A percentile compares a stretch with the other conserved stretches of the same genome.
Conservation (phyloP, 2,329 filamentous ascomycete species). For the Nemania sp. region DNA sequence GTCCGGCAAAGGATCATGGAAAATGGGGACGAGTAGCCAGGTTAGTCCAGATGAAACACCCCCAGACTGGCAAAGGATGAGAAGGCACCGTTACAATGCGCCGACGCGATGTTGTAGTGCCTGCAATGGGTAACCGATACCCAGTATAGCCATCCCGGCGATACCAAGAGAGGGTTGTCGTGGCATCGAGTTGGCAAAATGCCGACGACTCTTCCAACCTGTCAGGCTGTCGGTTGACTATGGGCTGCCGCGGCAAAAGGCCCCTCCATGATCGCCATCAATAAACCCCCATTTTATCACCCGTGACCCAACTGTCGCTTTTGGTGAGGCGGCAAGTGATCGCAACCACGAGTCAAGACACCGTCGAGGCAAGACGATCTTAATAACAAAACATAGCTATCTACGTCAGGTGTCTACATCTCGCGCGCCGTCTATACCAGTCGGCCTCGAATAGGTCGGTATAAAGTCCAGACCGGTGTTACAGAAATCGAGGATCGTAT, state of each 20-base stretch:
- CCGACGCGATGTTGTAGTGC: background rate
- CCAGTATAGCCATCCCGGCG: no score
- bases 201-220: constrained; percentile 26
- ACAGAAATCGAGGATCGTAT: background rate
- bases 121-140: no score
- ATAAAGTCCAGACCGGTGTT: background rate
- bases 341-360: background rate
- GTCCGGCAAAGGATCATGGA: background rate
- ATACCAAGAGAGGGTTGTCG: no score
- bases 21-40: constrained; percentile 6
- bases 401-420: background rate
- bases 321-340: background rate
- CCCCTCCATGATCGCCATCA: background rate
- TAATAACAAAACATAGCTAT: no score
- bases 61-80: constrained; percentile 16
- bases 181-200: constrained; percentile 26
- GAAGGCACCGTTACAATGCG: constrained; percentile 10
- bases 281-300: background rate
- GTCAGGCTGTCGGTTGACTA: constrained; percentile 29
- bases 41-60: constrained; percentile 23
- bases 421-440: no score
- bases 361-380: background rate
- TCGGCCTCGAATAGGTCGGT: background rate
- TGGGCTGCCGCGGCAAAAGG: constrained; percentile 7
- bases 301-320: constrained; percentile 4